Base-by-base conservation (phyloP, 371 early-diverging fungal species). In the Mucor velutinosus region DNA sequence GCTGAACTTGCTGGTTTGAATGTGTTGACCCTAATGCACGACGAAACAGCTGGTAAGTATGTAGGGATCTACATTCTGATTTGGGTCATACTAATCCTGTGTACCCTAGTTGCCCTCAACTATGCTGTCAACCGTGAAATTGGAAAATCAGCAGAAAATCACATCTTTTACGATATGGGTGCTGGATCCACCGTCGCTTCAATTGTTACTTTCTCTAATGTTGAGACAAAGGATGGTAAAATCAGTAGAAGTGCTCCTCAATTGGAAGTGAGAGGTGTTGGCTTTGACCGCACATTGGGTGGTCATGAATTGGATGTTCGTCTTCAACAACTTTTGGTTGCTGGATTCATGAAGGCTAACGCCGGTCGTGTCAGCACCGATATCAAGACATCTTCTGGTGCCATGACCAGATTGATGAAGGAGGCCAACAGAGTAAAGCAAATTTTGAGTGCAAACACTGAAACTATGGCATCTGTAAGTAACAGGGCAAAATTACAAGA, bases 151-250 rank as follows among this genome's bases (percentile, higher is more conserved):
- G 87, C 92, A 7, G 92, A 96, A 70, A 84, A 90, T 72, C 95
- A 97, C 73, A 78, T 98, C 61, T 95, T 98, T 75, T 97, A 92
- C 75, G 98, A 98, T 81, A 94, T 97, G 94, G 99, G 99, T 5
- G 97, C 98, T 15, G 95, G 96, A 10, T 93, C 92, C 67, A 97
- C 98, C 2, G 90, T 87, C 10, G 97, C 94, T 10, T 91, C 95
- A 5, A 83, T 99, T 32, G 94, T 93, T 3, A 83, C 86, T 14
- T 96, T 97, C 78, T 83, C 89, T n/a, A 84, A 85, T 17, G 72
- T 80, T 14, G 81, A 81, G 30, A 76, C 83, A 37, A 88, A 89
- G 77, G 87, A 91, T 58, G 82, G 85, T 32, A 89, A 88, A 66
- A 76, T 69, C 60, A 78, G 84, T 69, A 85, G 84, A 58, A 85